phyloP scores from a whole-genome alignment of 208 protist genomes.

The Leishmania aethiopica region DNA sequence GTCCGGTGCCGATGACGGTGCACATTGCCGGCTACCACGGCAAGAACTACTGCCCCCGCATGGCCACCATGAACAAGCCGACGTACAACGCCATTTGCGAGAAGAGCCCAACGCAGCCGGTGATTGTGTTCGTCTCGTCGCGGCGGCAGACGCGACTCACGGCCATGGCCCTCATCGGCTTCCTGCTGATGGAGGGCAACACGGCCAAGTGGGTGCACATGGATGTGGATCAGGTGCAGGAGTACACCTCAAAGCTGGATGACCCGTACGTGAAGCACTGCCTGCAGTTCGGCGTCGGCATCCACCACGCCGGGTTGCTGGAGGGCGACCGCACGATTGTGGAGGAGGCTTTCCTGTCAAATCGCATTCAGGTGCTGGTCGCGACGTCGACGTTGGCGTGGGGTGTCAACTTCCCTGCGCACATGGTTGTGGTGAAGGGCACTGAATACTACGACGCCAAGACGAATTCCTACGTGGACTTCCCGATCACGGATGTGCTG shows the following conservation, averaged over 20 bases:
- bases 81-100: conserved; percentile 97
- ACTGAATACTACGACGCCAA: conserved; percentile 99
- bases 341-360: conserved; percentile 94
- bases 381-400: conserved; percentile 99
- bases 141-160: conserved; percentile 98
- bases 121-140: conserved; percentile 99
- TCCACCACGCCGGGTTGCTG: conserved; percentile 98
- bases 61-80: conserved; percentile 99
- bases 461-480: conserved; percentile 97
- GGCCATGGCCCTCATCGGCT: conserved; percentile 98
- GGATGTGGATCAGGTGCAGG: conserved; percentile 88
- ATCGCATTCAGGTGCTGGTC: conserved; percentile 97
- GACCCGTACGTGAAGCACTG: conserved; percentile 94
- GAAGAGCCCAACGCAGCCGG: conserved; percentile 95
- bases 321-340: conserved; percentile 90
- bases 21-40: conserved; percentile 97
- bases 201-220: conserved; percentile 94
- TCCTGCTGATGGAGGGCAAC: conserved; percentile 91
- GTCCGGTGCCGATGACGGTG: conserved; percentile 98
- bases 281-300: conserved; percentile 98
- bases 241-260: conserved; percentile 64
- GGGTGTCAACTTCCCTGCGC: conserved; percentile 99
- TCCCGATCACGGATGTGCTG: conserved; percentile 99
- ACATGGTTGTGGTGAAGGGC: conserved; percentile 99
- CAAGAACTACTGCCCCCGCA: conserved; percentile 98